A percentile compares a stretch with the other conserved stretches of the same genome.
Evolutionary conservation across 2,329 filamentous ascomycete species (phyloP).

Genomic region (Pleoardoris graminearum): DNA sequence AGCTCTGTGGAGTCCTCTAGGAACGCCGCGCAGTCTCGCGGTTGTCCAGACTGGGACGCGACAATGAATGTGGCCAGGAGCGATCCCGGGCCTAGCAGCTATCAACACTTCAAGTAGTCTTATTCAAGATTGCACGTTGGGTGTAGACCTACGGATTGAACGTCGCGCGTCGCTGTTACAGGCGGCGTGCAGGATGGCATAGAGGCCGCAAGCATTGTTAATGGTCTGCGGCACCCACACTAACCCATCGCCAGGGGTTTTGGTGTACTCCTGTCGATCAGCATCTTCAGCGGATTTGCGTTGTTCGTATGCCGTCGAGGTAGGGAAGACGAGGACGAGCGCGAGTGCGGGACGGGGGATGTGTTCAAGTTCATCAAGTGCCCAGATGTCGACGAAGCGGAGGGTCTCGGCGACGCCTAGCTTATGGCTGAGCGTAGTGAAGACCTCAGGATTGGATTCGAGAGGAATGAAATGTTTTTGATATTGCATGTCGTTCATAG

Average conservation of each 20-base stretch:
- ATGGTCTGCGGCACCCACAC: slow-evolving; percentile 73
- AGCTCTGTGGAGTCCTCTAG: background rate
- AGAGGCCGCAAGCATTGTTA: slow-evolving; percentile 87
- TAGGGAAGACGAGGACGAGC: background rate
- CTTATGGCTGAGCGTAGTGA: background rate
- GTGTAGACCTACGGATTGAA: background rate
- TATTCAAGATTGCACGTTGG: background rate
- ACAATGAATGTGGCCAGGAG: background rate
- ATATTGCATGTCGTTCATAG: background rate
- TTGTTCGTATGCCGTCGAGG: background rate
- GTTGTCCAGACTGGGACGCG: background rate
- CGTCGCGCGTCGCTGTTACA: slow-evolving; percentile 71
- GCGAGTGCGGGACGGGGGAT: background rate
- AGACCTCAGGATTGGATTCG: background rate
- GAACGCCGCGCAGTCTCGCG: background rate
- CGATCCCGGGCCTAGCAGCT: background rate
- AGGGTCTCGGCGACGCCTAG: background rate
- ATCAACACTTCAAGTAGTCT: background rate
- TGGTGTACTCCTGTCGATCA: background rate
- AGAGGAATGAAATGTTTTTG: background rate
- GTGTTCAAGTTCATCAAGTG: background rate
- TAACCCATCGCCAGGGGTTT: background rate
- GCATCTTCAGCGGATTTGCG: background rate
- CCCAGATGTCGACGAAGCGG: background rate
- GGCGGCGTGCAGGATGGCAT: slow-evolving; percentile 82